A percentile compares a stretch with the other conserved stretches of the same genome.
Evolutionary conservation across 2,329 filamentous ascomycete species (phyloP).

Genomic region (Grosmannia huntii): DNA sequence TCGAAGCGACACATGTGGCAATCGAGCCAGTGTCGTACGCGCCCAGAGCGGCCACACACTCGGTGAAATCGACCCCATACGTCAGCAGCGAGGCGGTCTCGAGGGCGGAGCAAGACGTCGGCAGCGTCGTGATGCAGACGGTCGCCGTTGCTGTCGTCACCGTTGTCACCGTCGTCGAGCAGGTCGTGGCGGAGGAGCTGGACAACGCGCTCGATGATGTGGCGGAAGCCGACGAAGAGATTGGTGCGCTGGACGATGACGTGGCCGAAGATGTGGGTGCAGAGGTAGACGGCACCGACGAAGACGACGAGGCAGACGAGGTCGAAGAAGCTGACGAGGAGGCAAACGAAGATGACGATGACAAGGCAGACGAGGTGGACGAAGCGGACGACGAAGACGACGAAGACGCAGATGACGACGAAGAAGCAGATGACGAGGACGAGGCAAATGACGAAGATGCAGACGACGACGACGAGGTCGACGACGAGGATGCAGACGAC

Average conservation of each 20-base stretch:
- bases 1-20: constrained; percentile 2
- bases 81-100: not conserved
- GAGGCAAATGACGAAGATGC: not conserved
- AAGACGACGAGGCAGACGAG: not conserved
- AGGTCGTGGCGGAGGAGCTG: not conserved
- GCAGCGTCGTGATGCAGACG: constrained; percentile 6
- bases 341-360: not conserved
- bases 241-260: not conserved
- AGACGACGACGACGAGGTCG: not conserved
- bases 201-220: not conserved
- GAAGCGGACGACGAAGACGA: not conserved
- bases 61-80: not conserved
- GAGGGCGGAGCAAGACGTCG: not conserved
- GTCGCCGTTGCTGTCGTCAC: not conserved
- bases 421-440: not conserved
- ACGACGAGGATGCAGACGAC: not conserved
- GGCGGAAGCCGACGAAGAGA: not conserved
- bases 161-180: not conserved
- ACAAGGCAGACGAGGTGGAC: not conserved
- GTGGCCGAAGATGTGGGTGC: not conserved
- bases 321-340: not conserved
- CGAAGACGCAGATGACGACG: not conserved
- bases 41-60: constrained; percentile 6
- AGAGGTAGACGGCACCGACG: not conserved
- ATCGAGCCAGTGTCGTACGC: constrained; percentile 3